Evolutionary conservation across 2,329 filamentous ascomycete species (phyloP), one percentile per base, ranked within the genome.

Genomic region (Penicillium sclerotigenum): DNA sequence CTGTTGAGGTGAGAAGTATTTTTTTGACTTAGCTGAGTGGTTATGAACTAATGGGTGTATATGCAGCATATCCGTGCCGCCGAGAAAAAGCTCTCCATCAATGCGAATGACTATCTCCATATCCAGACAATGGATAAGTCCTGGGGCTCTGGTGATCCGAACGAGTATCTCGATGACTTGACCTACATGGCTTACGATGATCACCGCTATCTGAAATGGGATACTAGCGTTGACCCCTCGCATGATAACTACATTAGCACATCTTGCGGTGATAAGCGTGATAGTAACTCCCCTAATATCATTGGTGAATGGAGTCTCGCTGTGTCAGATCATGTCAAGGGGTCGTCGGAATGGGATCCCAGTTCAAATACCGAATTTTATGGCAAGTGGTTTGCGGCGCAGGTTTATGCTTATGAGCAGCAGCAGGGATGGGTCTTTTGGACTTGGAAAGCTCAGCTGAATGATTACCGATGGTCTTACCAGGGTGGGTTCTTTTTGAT

Each of bases 301-400:
- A 77, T 87, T 2, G 83, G 83, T 31, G 84, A 87, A 66, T 87
- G 82, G 79, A 80, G 78, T 40, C 67, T 87, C 8, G 77, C 75
- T 37, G 77, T 82, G 1, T 79, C 80, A 10, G 77, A 79, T 58
- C 66, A 78, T 18, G 70, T 82, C 8, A 72, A 84, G 65, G 72
- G 68, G 64, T 77, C 65, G 1, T 56, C 65, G 2, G 78, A 74
- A 26, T 85, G 77, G 76, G 64, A 77, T 60, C 70, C 73, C 10
- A 65, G 63, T 51, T 63, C 66, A 33, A 75, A 81, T 53, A 69
- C 65, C 16, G 74, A 77, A 33, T 87, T 84, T 68, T 87, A 87
- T 67, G 70, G 62, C 45, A 70, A 76, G 42, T 87, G 79, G 76
- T 87, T 82, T 69, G 79, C 80, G 0, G 83, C 83, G 0, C 83